phyloP scores from a whole-genome alignment of 352 stramenopile genomes.

The Phytophthora ramorum region DNA sequence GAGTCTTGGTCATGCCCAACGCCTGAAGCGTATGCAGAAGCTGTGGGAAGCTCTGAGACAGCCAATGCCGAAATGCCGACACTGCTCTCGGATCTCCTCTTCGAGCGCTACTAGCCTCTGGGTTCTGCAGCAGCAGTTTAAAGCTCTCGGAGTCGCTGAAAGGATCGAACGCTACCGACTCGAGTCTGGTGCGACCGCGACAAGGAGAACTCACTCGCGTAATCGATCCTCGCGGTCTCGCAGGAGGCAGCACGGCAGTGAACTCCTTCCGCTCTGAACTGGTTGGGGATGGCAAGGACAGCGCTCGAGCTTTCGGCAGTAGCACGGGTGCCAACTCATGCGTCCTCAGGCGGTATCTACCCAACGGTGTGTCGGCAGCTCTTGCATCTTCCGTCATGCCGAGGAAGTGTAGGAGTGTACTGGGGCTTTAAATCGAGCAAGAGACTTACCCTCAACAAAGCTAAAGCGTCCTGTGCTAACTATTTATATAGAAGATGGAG shows the following conservation, averaged over 20 bases:
- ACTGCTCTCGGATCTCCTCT: conserved; percentile 34
- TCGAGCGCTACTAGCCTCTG: conserved; percentile 4
- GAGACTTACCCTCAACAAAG: background rate
- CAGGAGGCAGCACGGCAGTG: background rate
- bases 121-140: conserved; percentile 37
- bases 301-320: conserved; percentile 6
- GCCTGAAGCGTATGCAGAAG: conserved; percentile 28
- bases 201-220: background rate
- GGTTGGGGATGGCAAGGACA: conserved; percentile 2
- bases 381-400: conserved; percentile 11
- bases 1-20: conserved; percentile 9
- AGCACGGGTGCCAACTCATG: conserved; percentile 29
- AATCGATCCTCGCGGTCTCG: background rate
- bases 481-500: conserved; percentile 18
- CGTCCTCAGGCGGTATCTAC: conserved; percentile 24
- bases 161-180: conserved; percentile 54
- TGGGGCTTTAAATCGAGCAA: conserved; percentile 3
- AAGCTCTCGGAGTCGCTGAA: conserved; percentile 46
- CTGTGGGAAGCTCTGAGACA: conserved; percentile 40
- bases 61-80: conserved; percentile 38
- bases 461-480: background rate
- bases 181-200: conserved; percentile 14
- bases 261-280: conserved; percentile 4
- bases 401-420: background rate
- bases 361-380: background rate